Evolutionary conservation across 768 basidiomycete species (phyloP).

Genomic region (Lactifluus volemus): DNA sequence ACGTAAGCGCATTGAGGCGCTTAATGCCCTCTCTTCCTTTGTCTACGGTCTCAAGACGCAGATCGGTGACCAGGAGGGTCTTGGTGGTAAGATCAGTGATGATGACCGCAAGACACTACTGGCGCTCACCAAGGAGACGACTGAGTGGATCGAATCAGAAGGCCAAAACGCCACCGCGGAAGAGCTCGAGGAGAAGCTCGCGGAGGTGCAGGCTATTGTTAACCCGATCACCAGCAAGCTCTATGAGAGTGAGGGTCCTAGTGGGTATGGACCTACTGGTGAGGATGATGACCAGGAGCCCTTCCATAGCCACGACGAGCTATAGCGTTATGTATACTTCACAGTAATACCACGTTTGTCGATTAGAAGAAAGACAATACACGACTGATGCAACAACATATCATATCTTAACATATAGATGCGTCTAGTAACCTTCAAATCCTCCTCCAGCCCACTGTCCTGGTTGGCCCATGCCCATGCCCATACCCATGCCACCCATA

Average conservation of each 20-base stretch:
- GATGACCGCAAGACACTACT: conserved; percentile 82
- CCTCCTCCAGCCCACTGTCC: conserved; percentile 17
- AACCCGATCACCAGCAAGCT: conserved; percentile 42
- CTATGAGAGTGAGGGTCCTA: conserved; percentile 22
- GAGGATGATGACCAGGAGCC: conserved; percentile 33
- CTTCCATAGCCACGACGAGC: conserved; percentile 37
- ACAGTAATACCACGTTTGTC: conserved; percentile 1
- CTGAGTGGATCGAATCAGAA: conserved; percentile 88
- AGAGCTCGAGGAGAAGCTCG: conserved; percentile 86
- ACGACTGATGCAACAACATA: neutral
- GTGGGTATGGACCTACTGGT: conserved; percentile 19
- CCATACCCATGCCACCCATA: conserved; percentile 18
- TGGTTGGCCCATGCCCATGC: conserved; percentile 19
- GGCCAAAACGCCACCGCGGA: conserved; percentile 69
- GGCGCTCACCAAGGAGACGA: conserved; percentile 74
- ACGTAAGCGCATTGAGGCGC: conserved; percentile 77
- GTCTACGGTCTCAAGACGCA: conserved; percentile 86
- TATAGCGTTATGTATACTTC: conserved; percentile 24
- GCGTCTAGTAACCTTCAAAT: conserved; percentile 16
- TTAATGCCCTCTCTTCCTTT: conserved; percentile 72
- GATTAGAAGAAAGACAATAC: neutral
- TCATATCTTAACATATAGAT: neutral
- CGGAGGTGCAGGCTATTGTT: conserved; percentile 31
- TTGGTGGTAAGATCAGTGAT: conserved; percentile 78
- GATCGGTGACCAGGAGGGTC: conserved; percentile 76